Conservation (phyloP, 2,329 filamentous ascomycete species). For the Aspergillus transmontanensis region DNA sequence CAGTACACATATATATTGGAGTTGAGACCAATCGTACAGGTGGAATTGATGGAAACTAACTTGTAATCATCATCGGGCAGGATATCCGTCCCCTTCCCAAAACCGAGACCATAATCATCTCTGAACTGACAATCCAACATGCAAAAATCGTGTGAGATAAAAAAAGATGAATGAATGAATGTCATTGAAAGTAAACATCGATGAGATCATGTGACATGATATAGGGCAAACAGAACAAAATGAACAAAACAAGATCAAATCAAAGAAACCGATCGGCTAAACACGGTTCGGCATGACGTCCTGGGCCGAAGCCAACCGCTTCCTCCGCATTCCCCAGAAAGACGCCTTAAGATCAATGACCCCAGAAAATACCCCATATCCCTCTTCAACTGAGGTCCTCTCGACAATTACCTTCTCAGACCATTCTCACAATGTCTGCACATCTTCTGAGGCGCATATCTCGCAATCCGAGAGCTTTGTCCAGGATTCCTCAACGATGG, state of each 20-base stretch:
- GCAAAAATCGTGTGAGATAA: background rate
- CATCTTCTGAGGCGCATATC: slow-evolving; percentile 14
- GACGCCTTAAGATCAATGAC: slow-evolving; percentile 1
- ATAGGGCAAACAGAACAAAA: background rate
- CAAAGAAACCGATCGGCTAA: slow-evolving; percentile 14
- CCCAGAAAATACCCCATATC: slow-evolving; percentile 2
- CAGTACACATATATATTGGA: background rate
- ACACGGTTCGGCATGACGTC: slow-evolving; percentile 20
- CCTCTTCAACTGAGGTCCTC: background rate
- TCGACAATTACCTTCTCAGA: slow-evolving; percentile 3
- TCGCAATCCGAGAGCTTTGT: slow-evolving; percentile 4
- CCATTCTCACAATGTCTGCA: slow-evolving; percentile 13
- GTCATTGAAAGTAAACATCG: background rate
- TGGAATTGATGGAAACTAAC: background rate
- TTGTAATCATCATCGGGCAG: background rate
- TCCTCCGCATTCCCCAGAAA: slow-evolving; percentile 23
- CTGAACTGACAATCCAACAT: too few species aligned
- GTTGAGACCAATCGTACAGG: background rate
- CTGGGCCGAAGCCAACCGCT: slow-evolving; percentile 21
- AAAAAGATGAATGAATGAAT: too few species aligned
- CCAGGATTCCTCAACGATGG: slow-evolving; percentile 45
- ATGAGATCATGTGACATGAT: background rate
- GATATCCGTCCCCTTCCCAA: background rate
- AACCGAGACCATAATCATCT: background rate
- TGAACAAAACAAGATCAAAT: background rate